A percentile compares a stretch with the other conserved stretches of the same genome.
Conservation (phyloP, 1,284 basidiomycete species). For the Leccinum huronense region DNA sequence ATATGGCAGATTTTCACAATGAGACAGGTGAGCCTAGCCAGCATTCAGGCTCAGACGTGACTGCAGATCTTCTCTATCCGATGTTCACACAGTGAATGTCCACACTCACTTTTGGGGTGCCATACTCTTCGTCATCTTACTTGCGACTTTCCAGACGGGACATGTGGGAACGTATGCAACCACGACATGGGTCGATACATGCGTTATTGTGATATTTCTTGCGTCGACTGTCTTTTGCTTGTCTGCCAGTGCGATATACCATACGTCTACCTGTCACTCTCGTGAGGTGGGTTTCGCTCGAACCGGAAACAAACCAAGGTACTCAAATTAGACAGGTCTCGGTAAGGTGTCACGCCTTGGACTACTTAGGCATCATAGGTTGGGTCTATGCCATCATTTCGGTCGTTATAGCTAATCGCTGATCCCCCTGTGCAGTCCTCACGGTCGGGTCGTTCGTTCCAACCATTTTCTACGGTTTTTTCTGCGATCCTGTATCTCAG, state of each 20-base stretch:
- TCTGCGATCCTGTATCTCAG: constrained; percentile 56
- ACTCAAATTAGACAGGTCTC: constrained; percentile 40
- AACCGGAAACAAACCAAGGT: neutral
- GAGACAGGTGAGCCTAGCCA: constrained; percentile 59
- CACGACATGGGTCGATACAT: constrained; percentile 62
- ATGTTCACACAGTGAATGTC: constrained; percentile 70
- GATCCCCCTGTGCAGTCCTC: constrained; percentile 37
- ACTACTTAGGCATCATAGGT: constrained; percentile 71
- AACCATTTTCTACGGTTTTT: constrained; percentile 71
- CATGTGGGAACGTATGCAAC: constrained; percentile 50
- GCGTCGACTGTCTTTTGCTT: constrained; percentile 75
- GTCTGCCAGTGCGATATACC: constrained; percentile 72
- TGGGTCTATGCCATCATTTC: constrained; percentile 23
- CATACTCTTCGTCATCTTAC: constrained; percentile 62
- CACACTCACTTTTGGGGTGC: constrained; percentile 84
- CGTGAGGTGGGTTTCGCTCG: constrained; percentile 45
- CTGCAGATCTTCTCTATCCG: constrained; percentile 10
- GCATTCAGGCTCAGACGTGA: constrained; percentile 10
- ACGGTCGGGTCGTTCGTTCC: constrained; percentile 85
- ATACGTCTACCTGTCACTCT: constrained; percentile 77
- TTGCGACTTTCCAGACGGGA: constrained; percentile 50
- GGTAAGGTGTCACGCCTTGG: constrained; percentile 57
- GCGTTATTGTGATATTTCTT: constrained; percentile 69
- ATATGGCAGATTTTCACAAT: constrained; percentile 71
- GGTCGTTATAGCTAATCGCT: neutral